These are phyloP conservation scores for Stereum hirsutum DNA, from an alignment of 1,284 basidiomycete species.

Conservation along the genomic window DNA sequence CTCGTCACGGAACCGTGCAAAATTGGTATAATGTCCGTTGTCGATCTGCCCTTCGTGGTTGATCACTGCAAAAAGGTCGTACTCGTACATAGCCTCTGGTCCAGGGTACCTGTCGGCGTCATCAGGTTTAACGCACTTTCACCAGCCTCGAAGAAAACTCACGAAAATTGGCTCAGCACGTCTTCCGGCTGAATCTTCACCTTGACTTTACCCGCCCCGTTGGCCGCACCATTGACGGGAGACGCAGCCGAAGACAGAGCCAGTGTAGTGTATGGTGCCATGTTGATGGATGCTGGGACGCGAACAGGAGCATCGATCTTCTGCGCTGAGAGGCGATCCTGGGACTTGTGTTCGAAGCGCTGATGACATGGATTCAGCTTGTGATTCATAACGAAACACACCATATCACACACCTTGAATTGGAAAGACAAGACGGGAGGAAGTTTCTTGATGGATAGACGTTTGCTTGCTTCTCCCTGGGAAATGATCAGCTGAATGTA, in stretches of 20 bases:
- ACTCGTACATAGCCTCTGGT: constrained; percentile 73
- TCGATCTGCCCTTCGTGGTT: constrained; percentile 94
- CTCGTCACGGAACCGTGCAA: constrained; percentile 67
- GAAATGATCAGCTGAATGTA: neutral
- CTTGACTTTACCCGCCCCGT: no score
- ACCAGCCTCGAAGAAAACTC: neutral
- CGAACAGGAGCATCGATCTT: constrained; percentile 85
- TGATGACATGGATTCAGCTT: constrained; percentile 20
- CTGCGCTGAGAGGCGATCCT: constrained; percentile 59
- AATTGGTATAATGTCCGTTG: constrained; percentile 92
- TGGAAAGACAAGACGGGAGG: constrained; percentile 93
- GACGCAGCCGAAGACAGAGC: no score
- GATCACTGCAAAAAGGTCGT: constrained; percentile 90
- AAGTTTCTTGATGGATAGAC: constrained; percentile 76
- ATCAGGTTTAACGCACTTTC: no score
- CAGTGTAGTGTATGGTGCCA: constrained; percentile 78
- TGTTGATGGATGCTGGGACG: constrained; percentile 80
- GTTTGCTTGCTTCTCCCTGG: constrained; percentile 77
- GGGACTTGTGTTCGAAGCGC: constrained; percentile 88
- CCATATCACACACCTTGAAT: constrained; percentile 63
- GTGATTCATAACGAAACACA: neutral
- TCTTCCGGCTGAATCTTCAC: no score
- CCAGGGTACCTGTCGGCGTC: constrained; percentile 30
- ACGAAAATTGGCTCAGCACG: neutral
- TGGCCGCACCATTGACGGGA: no score